Base-by-base conservation (phyloP, 345 rosid genomes). In the Arabis alpina region DNA sequence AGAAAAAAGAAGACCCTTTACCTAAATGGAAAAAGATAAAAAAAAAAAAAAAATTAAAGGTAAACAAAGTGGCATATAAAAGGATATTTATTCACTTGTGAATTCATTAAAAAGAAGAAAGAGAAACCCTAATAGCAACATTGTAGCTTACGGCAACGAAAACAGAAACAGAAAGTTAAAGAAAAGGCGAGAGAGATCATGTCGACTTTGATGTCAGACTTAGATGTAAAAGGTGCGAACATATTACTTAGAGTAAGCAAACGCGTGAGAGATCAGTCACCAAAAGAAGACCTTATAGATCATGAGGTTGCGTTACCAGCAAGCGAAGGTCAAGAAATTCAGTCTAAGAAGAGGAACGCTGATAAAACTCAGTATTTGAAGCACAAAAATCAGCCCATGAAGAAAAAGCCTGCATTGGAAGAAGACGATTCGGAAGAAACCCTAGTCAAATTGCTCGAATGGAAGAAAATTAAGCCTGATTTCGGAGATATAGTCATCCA, bases 391-490 rank as follows among this genome's bases (percentile, higher is more conserved):
- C 13, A 8, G 61, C n/a, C 8, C 4, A 4, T 1, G 10, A 6
- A 10, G 13, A 24, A 4, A n/a, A 39, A 50, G 24, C 10, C 1
- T 3, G 19, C 8, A 7, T 19, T 19, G 23, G 23, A 2, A 7
- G 43, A 1, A 52, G 28, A 36, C 54, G 48, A 59, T 24, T 58
- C 66, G 14, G 66, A 60, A 6, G 66, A 68, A 56, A 56, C 23
- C 16, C 40, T 12, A 23, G 40, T 16, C 8, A 9, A 7, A n/a
- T 11, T 70, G 40, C 4, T 24, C 1, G 23, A 9, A 50, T 70
- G 66, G 66, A 49, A 10, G 32, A 8, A 13, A 23, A 23, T 4
- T n/a, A 13, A 50, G 8, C 1, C 19, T 14, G 36, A 50, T 1
- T 66, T 41, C 10, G 10, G 0, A 19, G 2, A 36, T 5, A 36